Percentiles rank a stretch among this genome's conserved stretches.
Conservation (phyloP, 2,329 filamentous ascomycete species). For the Fusarium austroafricanum region DNA sequence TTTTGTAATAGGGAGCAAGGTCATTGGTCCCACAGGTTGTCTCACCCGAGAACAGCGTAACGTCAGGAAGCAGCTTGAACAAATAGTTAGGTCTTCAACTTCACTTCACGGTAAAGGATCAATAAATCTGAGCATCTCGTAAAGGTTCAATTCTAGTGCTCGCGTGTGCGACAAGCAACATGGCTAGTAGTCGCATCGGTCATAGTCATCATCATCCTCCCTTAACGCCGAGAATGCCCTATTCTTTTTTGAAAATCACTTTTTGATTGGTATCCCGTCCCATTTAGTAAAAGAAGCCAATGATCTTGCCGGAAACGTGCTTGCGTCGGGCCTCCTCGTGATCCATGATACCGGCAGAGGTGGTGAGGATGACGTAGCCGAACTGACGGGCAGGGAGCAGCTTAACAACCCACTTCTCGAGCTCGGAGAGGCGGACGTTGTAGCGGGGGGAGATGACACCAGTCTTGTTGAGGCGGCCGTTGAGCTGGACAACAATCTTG, state of each 20-base stretch:
- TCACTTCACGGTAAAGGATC: slow-evolving; percentile 7
- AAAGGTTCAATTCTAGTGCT: slow-evolving; percentile 52
- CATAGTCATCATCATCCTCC: slow-evolving; percentile 51
- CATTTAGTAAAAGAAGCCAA: slow-evolving; percentile 97
- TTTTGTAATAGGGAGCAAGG: background rate
- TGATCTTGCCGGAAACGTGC: slow-evolving; percentile 99
- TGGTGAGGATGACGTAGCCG: slow-evolving; percentile 99
- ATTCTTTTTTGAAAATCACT: slow-evolving; percentile 39
- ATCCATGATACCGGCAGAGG: slow-evolving; percentile 99
- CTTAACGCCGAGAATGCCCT: slow-evolving; percentile 54
- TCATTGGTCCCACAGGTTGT: background rate
- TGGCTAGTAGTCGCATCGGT: slow-evolving; percentile 51
- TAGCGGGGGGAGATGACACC: slow-evolving; percentile 99
- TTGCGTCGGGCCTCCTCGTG: slow-evolving; percentile 99
- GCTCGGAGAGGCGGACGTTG: slow-evolving; percentile 96
- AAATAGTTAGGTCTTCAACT: background rate
- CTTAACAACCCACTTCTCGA: slow-evolving; percentile 99
- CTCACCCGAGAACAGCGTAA: background rate
- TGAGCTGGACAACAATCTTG: slow-evolving; percentile 99
- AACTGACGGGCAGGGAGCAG: slow-evolving; percentile 99
- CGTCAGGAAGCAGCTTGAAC: background rate
- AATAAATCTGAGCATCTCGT: slow-evolving; percentile 46
- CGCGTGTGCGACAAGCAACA: slow-evolving; percentile 49
- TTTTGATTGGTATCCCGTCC: slow-evolving; percentile 47
- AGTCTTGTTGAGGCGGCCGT: slow-evolving; percentile 98